Evolutionary conservation across 2,329 filamentous ascomycete species (phyloP).

Genomic region (Helotiales sp.): DNA sequence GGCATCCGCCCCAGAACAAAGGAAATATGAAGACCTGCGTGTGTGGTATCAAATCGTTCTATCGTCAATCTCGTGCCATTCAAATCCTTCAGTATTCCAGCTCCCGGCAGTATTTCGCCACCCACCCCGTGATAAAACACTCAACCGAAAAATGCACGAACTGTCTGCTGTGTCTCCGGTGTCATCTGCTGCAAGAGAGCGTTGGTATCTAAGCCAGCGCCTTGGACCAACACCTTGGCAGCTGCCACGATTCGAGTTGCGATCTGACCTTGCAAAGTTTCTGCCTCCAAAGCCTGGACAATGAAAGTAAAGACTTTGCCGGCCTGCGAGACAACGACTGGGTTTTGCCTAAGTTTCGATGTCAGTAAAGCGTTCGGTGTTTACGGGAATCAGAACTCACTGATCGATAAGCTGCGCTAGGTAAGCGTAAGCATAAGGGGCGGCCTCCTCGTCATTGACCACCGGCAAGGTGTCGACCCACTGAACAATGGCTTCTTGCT

Average conservation of each 20-base stretch:
- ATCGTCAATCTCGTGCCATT: slow-evolving; percentile 21
- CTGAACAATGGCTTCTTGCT: slow-evolving; percentile 73
- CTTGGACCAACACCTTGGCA: slow-evolving; percentile 74
- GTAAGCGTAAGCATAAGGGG: slow-evolving; percentile 93
- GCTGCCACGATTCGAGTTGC: slow-evolving; percentile 74
- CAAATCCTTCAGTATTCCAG: slow-evolving; percentile 6
- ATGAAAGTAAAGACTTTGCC: slow-evolving; percentile 83
- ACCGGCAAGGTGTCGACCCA: slow-evolving; percentile 93
- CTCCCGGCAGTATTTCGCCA: slow-evolving; percentile 3
- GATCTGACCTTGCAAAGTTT: slow-evolving; percentile 84
- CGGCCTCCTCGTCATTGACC: slow-evolving; percentile 93
- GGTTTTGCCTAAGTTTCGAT: slow-evolving; percentile 77
- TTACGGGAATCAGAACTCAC: slow-evolving; percentile 57
- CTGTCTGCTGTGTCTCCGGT: slow-evolving; percentile 77
- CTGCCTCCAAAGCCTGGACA: slow-evolving; percentile 84
- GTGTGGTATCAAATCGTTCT: slow-evolving; percentile 33
- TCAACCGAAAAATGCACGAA: slow-evolving; percentile 76
- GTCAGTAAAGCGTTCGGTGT: slow-evolving; percentile 28
- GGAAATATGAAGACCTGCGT: slow-evolving; percentile 16
- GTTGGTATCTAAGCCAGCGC: slow-evolving; percentile 72
- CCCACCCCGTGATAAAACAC: not conserved
- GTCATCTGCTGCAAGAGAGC: slow-evolving; percentile 74
- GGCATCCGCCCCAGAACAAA: slow-evolving; percentile 19
- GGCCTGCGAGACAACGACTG: slow-evolving; percentile 74
- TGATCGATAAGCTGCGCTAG: slow-evolving; percentile 88